These are phyloP conservation scores for Penium margaritaceum DNA, from an alignment of 139 green algal genomes.

Conservation along the genomic window DNA sequence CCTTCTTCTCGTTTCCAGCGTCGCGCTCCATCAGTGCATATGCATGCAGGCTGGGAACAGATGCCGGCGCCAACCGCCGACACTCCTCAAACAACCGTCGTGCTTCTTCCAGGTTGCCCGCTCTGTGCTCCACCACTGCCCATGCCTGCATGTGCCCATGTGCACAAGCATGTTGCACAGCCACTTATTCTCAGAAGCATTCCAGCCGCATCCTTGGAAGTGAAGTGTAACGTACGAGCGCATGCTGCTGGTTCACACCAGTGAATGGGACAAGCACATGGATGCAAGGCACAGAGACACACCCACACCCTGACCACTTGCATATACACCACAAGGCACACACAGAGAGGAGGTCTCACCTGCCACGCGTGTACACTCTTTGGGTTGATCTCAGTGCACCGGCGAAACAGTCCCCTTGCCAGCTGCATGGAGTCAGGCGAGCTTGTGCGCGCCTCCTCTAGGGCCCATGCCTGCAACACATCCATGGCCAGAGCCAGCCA, in stretches of 20 bases:
- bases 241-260: too few species aligned
- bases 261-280: not conserved
- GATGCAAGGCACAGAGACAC: not conserved
- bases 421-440: not conserved
- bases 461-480: slow-evolving; percentile 26
- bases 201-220: too few species aligned
- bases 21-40: slow-evolving; percentile 36
- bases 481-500: not conserved
- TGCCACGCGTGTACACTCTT: slow-evolving; percentile 14
- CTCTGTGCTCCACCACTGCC: slow-evolving; percentile 25
- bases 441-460: slow-evolving; percentile 7
- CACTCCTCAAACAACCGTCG: slow-evolving; percentile 8
- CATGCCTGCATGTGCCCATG: too few species aligned
- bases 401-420: slow-evolving; percentile 12
- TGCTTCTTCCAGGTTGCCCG: not conserved
- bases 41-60: slow-evolving; percentile 13
- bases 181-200: too few species aligned
- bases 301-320: not conserved
- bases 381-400: slow-evolving; percentile 8
- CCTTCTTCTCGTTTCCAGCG: slow-evolving; percentile 2
- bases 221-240: not conserved
- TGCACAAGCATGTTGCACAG: too few species aligned
- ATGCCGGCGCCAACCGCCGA: not conserved
- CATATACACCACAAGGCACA: not conserved
- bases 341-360: not conserved